Conservation (phyloP, 2,329 filamentous ascomycete species). For the Penicillium thymicola region DNA sequence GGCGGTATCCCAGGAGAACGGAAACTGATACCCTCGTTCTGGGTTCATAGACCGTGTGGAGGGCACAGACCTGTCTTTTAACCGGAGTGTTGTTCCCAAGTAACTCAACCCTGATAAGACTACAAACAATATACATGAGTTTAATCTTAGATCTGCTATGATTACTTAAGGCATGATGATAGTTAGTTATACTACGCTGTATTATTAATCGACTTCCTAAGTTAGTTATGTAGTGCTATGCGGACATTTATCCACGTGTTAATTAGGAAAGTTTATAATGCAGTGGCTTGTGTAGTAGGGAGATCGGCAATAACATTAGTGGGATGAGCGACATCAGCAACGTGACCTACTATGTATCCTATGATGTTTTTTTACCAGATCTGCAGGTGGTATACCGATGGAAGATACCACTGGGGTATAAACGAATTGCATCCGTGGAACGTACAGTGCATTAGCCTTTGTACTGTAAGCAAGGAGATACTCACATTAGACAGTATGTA, state of each 20-base stretch:
- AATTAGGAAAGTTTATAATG: not conserved
- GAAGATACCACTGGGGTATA: not conserved
- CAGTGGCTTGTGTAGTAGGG: not conserved
- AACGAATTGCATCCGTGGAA: not conserved
- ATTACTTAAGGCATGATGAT: not conserved
- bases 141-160: not conserved
- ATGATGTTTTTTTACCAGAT: not conserved
- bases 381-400: not conserved
- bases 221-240: not conserved
- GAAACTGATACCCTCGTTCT: not conserved
- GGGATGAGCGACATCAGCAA: not conserved
- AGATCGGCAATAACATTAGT: constrained; percentile 4
- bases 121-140: not conserved
- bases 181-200: not conserved
- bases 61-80: not conserved
- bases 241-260: not conserved
- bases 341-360: not conserved
- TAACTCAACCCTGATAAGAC: not conserved
- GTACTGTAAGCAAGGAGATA: not conserved
- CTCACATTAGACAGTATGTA: not conserved
- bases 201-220: not conserved
- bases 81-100: not conserved
- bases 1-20: not conserved
- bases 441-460: not conserved
- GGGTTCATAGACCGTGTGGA: not conserved